Percentiles rank a stretch among this genome's conserved stretches.
Evolutionary conservation across 139 green algal genomes (phyloP).

Genomic region (Tetradesmus lagerheimii): DNA sequence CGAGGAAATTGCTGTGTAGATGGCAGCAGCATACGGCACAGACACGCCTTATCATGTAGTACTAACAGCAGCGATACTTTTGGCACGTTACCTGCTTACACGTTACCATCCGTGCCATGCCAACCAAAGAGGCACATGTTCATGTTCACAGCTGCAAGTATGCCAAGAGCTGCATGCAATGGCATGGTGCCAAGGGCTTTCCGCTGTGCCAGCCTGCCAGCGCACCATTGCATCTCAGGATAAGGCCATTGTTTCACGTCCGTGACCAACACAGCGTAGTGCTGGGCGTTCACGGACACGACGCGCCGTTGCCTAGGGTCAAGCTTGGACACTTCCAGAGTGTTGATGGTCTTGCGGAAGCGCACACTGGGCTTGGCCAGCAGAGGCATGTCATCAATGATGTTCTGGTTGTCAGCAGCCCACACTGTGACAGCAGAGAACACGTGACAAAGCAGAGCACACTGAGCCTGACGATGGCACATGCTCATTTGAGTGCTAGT

Average conservation of each 20-base stretch:
- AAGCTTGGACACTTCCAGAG: not conserved
- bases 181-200: too few relatives aligned
- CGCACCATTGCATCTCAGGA: constrained; percentile 42
- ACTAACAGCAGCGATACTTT: too few relatives aligned
- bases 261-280: constrained; percentile 73
- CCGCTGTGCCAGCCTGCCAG: not conserved
- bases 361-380: constrained; percentile 62
- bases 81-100: not conserved
- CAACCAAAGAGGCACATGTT: not conserved
- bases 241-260: constrained; percentile 58
- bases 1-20: not conserved
- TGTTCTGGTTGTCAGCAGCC: constrained; percentile 32
- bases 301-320: not conserved
- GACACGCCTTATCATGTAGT: too few relatives aligned
- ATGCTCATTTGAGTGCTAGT: too few relatives aligned
- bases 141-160: not conserved
- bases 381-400: not conserved
- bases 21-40: not conserved
- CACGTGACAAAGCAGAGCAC: not conserved
- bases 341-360: constrained; percentile 73
- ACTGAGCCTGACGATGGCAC: not conserved
- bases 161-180: not conserved
- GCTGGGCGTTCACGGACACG: constrained; percentile 67
- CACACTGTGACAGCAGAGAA: not conserved
- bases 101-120: not conserved